Conservation (phyloP, 2,329 filamentous ascomycete genomes). For the Stemphylium lycopersici region DNA sequence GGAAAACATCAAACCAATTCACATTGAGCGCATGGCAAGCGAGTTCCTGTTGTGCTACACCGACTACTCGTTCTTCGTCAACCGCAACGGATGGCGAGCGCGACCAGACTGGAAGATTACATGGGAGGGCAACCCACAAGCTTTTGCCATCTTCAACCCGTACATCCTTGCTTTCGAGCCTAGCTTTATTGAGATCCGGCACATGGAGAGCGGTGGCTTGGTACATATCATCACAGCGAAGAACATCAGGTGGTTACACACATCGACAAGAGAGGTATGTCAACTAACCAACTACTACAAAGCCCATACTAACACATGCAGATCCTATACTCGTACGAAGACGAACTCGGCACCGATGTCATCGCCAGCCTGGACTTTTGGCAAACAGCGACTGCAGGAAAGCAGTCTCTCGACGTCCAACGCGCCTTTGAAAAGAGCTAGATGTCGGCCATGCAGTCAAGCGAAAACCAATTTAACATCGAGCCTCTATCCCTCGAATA, state of each 20-base stretch:
- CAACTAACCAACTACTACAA: background rate
- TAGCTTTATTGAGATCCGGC: slow-evolving; percentile 95
- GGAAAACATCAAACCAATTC: slow-evolving; percentile 91
- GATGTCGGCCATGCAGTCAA: background rate
- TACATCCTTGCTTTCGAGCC: slow-evolving; percentile 98
- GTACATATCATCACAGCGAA: slow-evolving; percentile 96
- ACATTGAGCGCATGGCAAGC: slow-evolving; percentile 95
- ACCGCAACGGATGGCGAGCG: slow-evolving; percentile 96
- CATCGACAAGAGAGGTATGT: slow-evolving; percentile 89
- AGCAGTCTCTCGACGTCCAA: slow-evolving; percentile 34
- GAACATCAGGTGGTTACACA: slow-evolving; percentile 97
- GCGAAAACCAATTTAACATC: background rate
- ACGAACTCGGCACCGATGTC: slow-evolving; percentile 90
- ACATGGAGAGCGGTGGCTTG: slow-evolving; percentile 87
- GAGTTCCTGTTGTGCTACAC: slow-evolving; percentile 98
- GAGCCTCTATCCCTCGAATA: slow-evolving; percentile 6
- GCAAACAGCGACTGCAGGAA: slow-evolving; percentile 51
- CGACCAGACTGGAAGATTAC: slow-evolving; percentile 96
- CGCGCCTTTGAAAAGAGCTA: slow-evolving; percentile 37
- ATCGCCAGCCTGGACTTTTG: slow-evolving; percentile 97
- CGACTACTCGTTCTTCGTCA: slow-evolving; percentile 99
- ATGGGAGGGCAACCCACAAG: slow-evolving; percentile 92
- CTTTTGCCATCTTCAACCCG: slow-evolving; percentile 92
- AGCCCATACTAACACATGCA: slow-evolving; percentile 50
- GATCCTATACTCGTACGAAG: slow-evolving; percentile 98